phyloP scores from a whole-genome alignment of 2,329 filamentous ascomycete species.

The Hymenoscyphus scutula region DNA sequence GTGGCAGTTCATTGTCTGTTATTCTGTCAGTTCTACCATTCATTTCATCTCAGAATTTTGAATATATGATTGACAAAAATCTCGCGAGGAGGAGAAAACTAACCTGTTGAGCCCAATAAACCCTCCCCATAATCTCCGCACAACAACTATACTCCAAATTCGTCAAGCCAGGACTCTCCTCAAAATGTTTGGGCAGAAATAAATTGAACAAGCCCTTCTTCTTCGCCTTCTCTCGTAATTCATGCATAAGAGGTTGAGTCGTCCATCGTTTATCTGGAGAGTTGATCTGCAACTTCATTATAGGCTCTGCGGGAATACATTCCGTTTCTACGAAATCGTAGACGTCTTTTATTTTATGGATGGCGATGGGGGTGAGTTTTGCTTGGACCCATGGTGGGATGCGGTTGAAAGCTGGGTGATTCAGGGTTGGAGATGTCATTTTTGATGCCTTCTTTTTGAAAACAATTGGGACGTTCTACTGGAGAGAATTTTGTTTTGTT shows the following conservation, averaged over 20 bases:
- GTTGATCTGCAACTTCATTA: constrained; percentile 41
- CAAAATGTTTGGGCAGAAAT: constrained; percentile 42
- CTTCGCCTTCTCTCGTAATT: constrained; percentile 43
- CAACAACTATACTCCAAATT: constrained; percentile 47
- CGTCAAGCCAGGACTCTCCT: constrained; percentile 44
- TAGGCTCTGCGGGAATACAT: constrained; percentile 43
- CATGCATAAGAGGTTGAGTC: constrained; percentile 42
- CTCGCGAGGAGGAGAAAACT: too few relatives aligned
- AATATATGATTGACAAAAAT: too few relatives aligned
- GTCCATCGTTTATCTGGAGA: constrained; percentile 38
- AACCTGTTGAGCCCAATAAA: constrained; percentile 42
- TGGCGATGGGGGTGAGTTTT: constrained; percentile 37
- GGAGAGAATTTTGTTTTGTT: neutral
- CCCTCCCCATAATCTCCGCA: constrained; percentile 46
- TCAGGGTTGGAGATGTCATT: constrained; percentile 5
- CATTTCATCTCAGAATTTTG: too few relatives aligned
- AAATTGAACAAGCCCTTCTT: constrained; percentile 41
- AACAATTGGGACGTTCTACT: neutral
- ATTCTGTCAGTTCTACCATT: neutral
- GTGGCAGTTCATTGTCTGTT: constrained; percentile 44
- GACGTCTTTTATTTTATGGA: constrained; percentile 43
- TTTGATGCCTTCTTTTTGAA: constrained; percentile 1
- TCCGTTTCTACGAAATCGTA: constrained; percentile 45
- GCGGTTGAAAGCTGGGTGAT: constrained; percentile 38
- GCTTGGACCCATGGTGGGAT: constrained; percentile 42